These are phyloP conservation scores for Hydrangea macrophylla DNA, from an alignment of 148 eudicot genomes.

Conservation along the genomic window DNA sequence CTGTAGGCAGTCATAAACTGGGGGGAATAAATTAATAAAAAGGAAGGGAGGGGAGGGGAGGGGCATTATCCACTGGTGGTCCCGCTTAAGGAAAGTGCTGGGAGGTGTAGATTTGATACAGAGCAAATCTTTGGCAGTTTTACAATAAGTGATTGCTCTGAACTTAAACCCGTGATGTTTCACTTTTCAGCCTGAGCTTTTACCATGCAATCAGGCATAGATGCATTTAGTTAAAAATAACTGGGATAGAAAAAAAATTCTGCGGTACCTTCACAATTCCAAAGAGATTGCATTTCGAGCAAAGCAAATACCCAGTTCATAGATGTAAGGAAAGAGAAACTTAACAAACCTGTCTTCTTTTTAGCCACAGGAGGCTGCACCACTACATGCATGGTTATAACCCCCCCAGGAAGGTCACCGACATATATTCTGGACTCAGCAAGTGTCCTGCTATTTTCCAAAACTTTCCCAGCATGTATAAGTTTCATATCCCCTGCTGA, in stretches of 20 bases:
- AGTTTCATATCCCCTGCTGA: constrained; percentile 39
- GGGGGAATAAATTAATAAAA: too few relatives aligned
- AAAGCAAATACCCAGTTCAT: neutral
- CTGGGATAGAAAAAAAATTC: too few relatives aligned
- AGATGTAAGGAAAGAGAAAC: neutral
- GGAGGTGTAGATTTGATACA: neutral
- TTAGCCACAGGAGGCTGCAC: constrained; percentile 47
- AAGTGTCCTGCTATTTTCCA: constrained; percentile 47
- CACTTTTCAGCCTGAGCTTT: too few relatives aligned
- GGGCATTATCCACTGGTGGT: neutral
- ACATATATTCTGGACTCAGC: constrained; percentile 33
- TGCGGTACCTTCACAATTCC: neutral
- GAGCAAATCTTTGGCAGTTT: neutral
- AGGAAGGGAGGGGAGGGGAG: neutral
- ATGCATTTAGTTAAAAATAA: too few relatives aligned
- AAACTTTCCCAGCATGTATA: constrained; percentile 43
- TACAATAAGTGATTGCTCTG: neutral
- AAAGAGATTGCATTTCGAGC: neutral
- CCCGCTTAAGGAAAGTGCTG: neutral
- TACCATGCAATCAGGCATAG: too few relatives aligned
- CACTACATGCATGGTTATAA: constrained; percentile 54
- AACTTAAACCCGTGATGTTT: neutral
- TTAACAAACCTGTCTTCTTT: constrained; percentile 42
- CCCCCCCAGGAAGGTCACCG: constrained; percentile 44
- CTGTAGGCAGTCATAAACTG: too few relatives aligned